A percentile compares a stretch with the other conserved stretches of the same genome.
Conservation (phyloP, 2,329 filamentous ascomycete species). For the Penicillium sclerotiorum region DNA sequence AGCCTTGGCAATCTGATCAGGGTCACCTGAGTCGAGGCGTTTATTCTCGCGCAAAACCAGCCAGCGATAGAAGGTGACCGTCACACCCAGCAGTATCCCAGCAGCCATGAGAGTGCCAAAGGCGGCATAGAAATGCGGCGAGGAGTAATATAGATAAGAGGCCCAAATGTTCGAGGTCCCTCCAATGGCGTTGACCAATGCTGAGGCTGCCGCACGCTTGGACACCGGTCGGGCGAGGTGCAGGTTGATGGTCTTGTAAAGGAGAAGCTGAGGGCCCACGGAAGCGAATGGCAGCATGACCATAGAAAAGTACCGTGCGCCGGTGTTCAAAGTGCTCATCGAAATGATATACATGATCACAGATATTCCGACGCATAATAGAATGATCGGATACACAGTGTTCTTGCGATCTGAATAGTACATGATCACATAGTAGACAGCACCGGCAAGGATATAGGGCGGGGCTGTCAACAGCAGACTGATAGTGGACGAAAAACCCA, state of each 20-base stretch:
- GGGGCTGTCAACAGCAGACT: slow-evolving; percentile 52
- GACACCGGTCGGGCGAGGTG: slow-evolving; percentile 46
- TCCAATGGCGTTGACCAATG: slow-evolving; percentile 42
- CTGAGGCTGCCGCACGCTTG: slow-evolving; percentile 47
- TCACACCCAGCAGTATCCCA: slow-evolving; percentile 31
- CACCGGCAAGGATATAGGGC: slow-evolving; percentile 48
- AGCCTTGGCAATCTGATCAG: slow-evolving; percentile 41
- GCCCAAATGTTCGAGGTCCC: slow-evolving; percentile 31
- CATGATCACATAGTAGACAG: slow-evolving; percentile 39
- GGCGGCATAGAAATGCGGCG: slow-evolving; percentile 44
- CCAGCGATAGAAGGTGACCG: slow-evolving; percentile 44
- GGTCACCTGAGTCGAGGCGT: slow-evolving; percentile 42
- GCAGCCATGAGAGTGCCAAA: slow-evolving; percentile 42
- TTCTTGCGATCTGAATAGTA: slow-evolving; percentile 45
- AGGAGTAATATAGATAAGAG: slow-evolving; percentile 25
- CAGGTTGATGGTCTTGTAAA: slow-evolving; percentile 48
- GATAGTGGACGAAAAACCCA: slow-evolving; percentile 35
- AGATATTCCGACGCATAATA: slow-evolving; percentile 38
- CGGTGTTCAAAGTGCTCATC: slow-evolving; percentile 40
- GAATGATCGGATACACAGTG: slow-evolving; percentile 36
- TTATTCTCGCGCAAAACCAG: slow-evolving; percentile 43
- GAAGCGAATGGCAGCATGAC: slow-evolving; percentile 46
- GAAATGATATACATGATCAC: slow-evolving; percentile 43
- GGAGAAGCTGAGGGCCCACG: slow-evolving; percentile 44
- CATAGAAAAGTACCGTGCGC: slow-evolving; percentile 48